Conservation (phyloP, 2,329 filamentous ascomycete species). For the Colletotrichum coccodes region DNA sequence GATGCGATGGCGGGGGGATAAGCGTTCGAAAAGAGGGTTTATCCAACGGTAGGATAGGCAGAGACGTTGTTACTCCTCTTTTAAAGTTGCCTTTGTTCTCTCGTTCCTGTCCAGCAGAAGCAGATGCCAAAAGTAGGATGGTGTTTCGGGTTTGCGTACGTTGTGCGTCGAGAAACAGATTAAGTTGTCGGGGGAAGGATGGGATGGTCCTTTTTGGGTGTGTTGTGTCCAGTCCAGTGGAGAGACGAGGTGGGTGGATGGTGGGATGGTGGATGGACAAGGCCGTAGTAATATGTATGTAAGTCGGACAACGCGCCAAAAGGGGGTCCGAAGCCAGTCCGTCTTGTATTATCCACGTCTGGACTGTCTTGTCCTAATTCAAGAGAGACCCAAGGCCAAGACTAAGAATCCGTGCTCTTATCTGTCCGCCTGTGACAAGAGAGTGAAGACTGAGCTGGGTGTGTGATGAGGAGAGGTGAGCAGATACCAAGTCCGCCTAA, state of each 20-base stretch:
- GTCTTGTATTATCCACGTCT: conserved; percentile 11
- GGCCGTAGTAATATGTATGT: conserved; percentile 24
- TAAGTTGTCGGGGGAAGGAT: conserved; percentile 30
- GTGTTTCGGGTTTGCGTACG: conserved; percentile 32
- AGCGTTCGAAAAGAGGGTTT: conserved; percentile 15
- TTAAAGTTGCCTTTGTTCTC: conserved; percentile 24
- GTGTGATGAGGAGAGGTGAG: conserved; percentile 7
- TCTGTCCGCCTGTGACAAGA: conserved; percentile 16
- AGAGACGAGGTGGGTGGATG: conserved; percentile 7
- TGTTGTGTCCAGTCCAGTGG: not conserved
- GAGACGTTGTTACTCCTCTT: not conserved
- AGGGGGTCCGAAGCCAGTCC: conserved; percentile 23
- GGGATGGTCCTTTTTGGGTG: conserved; percentile 28
- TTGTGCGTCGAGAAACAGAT: conserved; percentile 30
- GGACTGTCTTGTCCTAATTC: not conserved
- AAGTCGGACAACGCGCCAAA: conserved; percentile 29
- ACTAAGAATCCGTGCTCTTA: conserved; percentile 6
- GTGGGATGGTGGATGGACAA: conserved; percentile 5
- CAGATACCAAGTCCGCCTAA: conserved; percentile 19
- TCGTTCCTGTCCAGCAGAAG: conserved; percentile 33
- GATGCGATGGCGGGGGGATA: conserved; percentile 22
- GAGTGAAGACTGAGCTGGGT: conserved; percentile 4
- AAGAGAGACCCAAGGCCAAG: not conserved
- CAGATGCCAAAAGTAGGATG: conserved; percentile 30
- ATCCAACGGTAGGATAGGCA: not conserved